Conservation (phyloP, 2,329 filamentous ascomycete genomes). For the Alternaria metachromatica region DNA sequence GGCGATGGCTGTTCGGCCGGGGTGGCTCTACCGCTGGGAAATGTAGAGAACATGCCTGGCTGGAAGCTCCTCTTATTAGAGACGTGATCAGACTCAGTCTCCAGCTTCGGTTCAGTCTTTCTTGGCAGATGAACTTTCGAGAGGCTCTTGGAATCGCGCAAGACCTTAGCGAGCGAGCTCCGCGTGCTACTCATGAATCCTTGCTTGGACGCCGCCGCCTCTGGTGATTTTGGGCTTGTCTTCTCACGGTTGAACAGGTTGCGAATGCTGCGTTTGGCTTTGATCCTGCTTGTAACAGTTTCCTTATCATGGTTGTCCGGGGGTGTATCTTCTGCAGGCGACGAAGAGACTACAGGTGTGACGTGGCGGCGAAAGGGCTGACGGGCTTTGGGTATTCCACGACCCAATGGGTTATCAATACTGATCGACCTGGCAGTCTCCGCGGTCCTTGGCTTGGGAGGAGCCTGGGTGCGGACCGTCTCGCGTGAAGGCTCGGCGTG, state of each 20-base stretch:
- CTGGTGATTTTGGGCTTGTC: constrained; percentile 4
- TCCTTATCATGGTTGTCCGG: not conserved
- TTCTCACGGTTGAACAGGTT: constrained; percentile 30
- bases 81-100: not conserved
- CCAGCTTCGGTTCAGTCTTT: constrained; percentile 1
- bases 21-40: not conserved
- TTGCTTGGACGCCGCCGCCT: constrained; percentile 15
- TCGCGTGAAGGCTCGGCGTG: not conserved
- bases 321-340: not conserved
- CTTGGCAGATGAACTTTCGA: constrained; percentile 19
- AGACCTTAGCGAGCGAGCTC: constrained; percentile 27
- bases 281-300: constrained; percentile 13
- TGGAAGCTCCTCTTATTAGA: not conserved
- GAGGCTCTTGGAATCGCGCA: constrained; percentile 24
- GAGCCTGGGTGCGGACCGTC: not conserved
- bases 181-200: constrained; percentile 21
- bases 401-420: not conserved
- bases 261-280: constrained; percentile 33
- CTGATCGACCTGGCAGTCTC: not conserved
- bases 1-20: not conserved
- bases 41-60: not conserved
- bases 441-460: not conserved
- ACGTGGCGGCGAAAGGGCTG: not conserved
- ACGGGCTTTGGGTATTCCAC: not conserved
- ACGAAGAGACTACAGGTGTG: not conserved